phyloP scores from a whole-genome alignment of 2,329 filamentous ascomycete genomes.

The Alternaria metachromatica region DNA sequence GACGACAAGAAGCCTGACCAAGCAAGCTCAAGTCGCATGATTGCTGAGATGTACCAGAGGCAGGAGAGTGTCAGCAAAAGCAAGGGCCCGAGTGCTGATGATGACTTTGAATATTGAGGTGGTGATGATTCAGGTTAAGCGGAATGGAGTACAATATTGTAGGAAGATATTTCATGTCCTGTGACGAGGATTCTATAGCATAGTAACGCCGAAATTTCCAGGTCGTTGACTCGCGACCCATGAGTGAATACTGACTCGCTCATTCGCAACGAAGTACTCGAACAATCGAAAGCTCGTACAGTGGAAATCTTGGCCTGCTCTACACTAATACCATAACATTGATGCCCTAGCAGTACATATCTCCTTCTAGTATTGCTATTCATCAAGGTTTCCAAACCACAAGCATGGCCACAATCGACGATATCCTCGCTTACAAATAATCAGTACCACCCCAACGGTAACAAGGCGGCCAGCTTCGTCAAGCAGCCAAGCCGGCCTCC shows the following conservation, averaged over 20 bases:
- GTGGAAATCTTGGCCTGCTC: neutral
- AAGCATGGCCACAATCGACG: neutral
- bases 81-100: slow-evolving; percentile 86
- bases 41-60: slow-evolving; percentile 96
- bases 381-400: neutral
- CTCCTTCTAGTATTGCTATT: neutral
- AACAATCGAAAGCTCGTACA: neutral
- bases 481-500: neutral
- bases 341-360: neutral
- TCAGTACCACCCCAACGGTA: neutral
- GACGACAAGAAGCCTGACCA: slow-evolving; percentile 96
- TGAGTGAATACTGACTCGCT: neutral
- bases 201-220: neutral
- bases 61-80: slow-evolving; percentile 90
- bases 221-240: neutral
- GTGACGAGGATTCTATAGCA: neutral
- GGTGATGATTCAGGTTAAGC: neutral
- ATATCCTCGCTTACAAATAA: neutral
- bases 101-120: slow-evolving; percentile 91
- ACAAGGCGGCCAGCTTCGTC: neutral
- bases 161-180: neutral
- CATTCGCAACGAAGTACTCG: neutral
- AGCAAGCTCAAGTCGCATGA: slow-evolving; percentile 82
- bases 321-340: neutral
- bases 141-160: neutral